Base-by-base conservation (phyloP, 805 yeast genomes). In the Suhomyces sp. region DNA sequence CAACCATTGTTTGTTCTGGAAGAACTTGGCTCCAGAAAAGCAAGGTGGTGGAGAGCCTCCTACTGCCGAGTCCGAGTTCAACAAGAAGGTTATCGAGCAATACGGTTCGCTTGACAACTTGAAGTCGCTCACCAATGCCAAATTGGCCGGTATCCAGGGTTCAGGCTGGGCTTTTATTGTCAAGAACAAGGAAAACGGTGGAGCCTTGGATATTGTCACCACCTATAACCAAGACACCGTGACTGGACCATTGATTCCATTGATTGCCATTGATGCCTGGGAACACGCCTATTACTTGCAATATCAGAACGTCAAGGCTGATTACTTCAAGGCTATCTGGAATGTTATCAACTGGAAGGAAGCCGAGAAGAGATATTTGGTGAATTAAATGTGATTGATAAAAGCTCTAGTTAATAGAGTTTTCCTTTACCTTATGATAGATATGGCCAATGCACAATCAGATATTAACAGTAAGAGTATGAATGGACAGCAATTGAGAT, bases 201-300 rank as follows among this genome's bases (percentile, higher is more conserved):
- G 84, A 49, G 77, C 81, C 31, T 60, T 88, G 50, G 95, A 85
- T 46, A 83, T 88, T 37, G 82, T 86, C 37, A 84, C 85, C 60
- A 83, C 86, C 48, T 70, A 78, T 49, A 88, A 88, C 73, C 96
- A 88, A 68, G 96, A 88, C 65, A 84, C 93, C 12, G 88, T 84
- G 25, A 69, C 79, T 31, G 85, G 86, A 31, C 59, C 76, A 7
- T 72, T 77, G 59, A 68, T 76, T 30, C 95, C 96, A 28, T 66
- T 88, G 53, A 74, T 88, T 38, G 96, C 95, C 36, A 84, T 88
- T 57, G 96, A 88, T 53, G 95, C 95, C 42, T 88, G 96, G 96
- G 96, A 88, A 67, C 96, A 88, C 58, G 96, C 96, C 36, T 88
- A 88, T 74, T 88, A 88, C 75, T 74, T 88, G 65, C 96, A 88